A percentile compares a stretch with the other conserved stretches of the same genome.
Conservation (phyloP, 306 rosid species). For the Dalbergia cultrata region DNA sequence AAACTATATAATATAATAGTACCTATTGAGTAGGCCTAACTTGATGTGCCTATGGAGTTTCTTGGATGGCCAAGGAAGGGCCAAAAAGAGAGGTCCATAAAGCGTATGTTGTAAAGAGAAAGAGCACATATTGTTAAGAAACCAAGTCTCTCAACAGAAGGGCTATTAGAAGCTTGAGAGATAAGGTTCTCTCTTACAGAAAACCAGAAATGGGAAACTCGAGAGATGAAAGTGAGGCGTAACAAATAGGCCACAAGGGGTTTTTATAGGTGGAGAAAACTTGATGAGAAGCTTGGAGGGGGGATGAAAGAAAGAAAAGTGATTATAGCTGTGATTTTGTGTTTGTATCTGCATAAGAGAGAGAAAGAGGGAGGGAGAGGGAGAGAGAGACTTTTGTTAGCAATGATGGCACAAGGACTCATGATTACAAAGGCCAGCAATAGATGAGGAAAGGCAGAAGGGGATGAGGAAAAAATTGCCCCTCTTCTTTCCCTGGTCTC, state of each 20-base stretch:
- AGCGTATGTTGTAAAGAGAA: slow-evolving; percentile 59
- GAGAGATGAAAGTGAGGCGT: slow-evolving; percentile 43
- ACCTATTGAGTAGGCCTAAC: slow-evolving; percentile 69
- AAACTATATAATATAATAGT: neutral
- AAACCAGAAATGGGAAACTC: slow-evolving; percentile 4
- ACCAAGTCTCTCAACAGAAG: neutral
- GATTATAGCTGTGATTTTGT: slow-evolving; percentile 58
- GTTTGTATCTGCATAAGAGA: slow-evolving; percentile 47
- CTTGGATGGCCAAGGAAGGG: slow-evolving; percentile 56
- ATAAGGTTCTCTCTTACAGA: slow-evolving; percentile 27
- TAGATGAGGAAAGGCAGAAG: slow-evolving; percentile 60
- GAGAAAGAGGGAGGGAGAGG: slow-evolving; percentile 52
- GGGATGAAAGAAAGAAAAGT: slow-evolving; percentile 15
- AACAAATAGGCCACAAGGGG: slow-evolving; percentile 50
- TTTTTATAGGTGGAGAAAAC: slow-evolving; percentile 51
- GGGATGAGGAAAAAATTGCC: slow-evolving; percentile 52
- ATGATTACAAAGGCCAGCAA: slow-evolving; percentile 82
- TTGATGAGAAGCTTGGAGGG: slow-evolving; percentile 23
- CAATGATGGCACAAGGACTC: slow-evolving; percentile 86
- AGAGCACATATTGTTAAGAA: slow-evolving; percentile 55
- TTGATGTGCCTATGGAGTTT: slow-evolving; percentile 52
- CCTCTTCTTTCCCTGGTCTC: slow-evolving; percentile 45
- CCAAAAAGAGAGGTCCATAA: slow-evolving; percentile 31
- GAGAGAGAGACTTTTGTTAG: slow-evolving; percentile 60
- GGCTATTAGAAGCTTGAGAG: slow-evolving; percentile 34